Conservation (phyloP, 805 yeast genomes). For the Nakazawaea anatomiae region DNA sequence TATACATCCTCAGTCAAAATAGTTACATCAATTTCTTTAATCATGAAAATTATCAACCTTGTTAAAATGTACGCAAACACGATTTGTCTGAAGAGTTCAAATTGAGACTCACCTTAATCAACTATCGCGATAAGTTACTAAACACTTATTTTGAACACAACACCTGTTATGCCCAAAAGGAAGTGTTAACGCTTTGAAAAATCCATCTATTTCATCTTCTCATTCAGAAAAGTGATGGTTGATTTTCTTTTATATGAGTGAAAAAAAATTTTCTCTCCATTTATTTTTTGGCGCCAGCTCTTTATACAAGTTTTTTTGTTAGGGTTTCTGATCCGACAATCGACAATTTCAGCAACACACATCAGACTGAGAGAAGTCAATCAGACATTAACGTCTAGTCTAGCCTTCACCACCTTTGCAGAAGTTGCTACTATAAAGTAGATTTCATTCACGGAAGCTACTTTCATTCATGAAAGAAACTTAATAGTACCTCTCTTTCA, state of each 20-base stretch:
- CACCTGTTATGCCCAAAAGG: not conserved
- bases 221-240: not conserved
- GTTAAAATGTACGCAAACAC: not conserved
- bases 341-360: too few relatives aligned
- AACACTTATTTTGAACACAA: not conserved
- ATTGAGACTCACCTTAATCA: too few relatives aligned
- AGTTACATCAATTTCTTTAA: conserved; percentile 24
- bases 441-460: too few relatives aligned
- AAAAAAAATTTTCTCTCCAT: not conserved
- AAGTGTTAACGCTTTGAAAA: not conserved
- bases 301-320: not conserved
- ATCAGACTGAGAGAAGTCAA: too few relatives aligned
- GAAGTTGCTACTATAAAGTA: too few relatives aligned
- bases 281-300: not conserved
- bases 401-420: too few relatives aligned
- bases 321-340: not conserved
- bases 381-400: too few relatives aligned
- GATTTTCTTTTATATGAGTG: not conserved
- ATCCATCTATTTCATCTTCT: not conserved
- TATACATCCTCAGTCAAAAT: conserved; percentile 62
- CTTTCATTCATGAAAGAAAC: too few relatives aligned
- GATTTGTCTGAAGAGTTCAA: too few relatives aligned
- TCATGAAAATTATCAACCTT: conserved; percentile 14
- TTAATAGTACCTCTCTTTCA: not conserved
- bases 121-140: not conserved